These are phyloP conservation scores for Arthrobotrys sinensis DNA, from an alignment of 2,329 filamentous ascomycete genomes.

Conservation along the genomic window DNA sequence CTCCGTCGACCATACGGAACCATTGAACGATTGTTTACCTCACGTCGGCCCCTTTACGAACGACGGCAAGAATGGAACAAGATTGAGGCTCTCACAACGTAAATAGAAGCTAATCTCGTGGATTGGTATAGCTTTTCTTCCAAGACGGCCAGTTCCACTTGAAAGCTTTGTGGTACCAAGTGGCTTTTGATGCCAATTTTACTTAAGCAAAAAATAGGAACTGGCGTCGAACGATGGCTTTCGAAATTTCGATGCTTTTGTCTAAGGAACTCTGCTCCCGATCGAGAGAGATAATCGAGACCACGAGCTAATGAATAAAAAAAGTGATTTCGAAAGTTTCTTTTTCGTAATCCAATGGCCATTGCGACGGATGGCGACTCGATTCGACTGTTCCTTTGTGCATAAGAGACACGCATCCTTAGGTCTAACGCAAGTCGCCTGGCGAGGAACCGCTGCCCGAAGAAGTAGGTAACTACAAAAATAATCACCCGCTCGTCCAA, in stretches of 20 bases:
- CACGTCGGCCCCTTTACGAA: slow-evolving; percentile 2
- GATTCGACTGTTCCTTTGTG: slow-evolving; percentile 8
- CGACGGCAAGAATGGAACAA: neutral
- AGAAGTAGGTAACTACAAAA: slow-evolving; percentile 18
- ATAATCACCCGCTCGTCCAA: slow-evolving; percentile 20
- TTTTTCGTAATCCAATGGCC: slow-evolving; percentile 8
- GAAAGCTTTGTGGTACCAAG: slow-evolving; percentile 23
- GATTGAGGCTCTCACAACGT: slow-evolving; percentile 44
- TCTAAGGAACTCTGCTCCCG: neutral
- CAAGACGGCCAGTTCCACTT: slow-evolving; percentile 22
- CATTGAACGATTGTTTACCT: neutral
- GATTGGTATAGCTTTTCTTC: slow-evolving; percentile 6
- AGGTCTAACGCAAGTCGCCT: slow-evolving; percentile 4
- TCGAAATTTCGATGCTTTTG: neutral
- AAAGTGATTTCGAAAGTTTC: slow-evolving; percentile 10
- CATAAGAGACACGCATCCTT: slow-evolving; percentile 10
- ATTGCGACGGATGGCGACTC: neutral
- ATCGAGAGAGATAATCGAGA: neutral
- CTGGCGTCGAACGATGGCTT: slow-evolving; percentile 2
- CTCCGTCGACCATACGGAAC: neutral
- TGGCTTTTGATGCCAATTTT: slow-evolving; percentile 34
- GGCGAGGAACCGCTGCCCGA: slow-evolving; percentile 1
- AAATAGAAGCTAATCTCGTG: slow-evolving; percentile 40
- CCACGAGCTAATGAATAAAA: neutral
- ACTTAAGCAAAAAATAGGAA: slow-evolving; percentile 21